Percentiles rank a stretch among this genome's conserved stretches.
These are phyloP conservation scores for Spathaspora hagerdaliae DNA, from an alignment of 805 yeast genomes.

Conservation along the genomic window DNA sequence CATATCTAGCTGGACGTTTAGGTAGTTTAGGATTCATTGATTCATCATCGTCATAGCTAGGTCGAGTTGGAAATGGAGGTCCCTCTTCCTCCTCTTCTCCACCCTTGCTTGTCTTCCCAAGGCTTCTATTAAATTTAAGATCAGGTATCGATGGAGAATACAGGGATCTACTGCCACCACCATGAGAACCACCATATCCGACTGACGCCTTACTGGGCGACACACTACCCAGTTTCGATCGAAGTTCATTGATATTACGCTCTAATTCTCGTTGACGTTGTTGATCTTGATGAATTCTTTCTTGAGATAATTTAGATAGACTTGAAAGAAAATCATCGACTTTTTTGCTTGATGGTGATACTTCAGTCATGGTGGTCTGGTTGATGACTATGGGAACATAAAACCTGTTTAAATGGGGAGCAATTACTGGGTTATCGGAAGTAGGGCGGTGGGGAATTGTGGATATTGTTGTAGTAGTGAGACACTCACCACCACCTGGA, in stretches of 20 bases:
- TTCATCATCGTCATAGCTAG: neutral
- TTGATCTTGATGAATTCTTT: slow-evolving; percentile 29
- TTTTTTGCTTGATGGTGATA: slow-evolving; percentile 27
- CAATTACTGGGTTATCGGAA: too few species aligned
- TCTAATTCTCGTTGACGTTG: slow-evolving; percentile 30
- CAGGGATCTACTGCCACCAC: neutral
- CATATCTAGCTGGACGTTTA: slow-evolving; percentile 2
- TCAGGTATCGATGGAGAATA: slow-evolving; percentile 2
- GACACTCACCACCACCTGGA: too few species aligned
- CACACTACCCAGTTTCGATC: slow-evolving; percentile 16
- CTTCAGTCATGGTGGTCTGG: slow-evolving; percentile 8
- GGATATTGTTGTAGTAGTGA: too few species aligned
- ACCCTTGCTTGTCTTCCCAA: neutral
- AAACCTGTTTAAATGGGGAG: too few species aligned
- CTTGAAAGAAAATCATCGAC: slow-evolving; percentile 37
- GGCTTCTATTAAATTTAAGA: slow-evolving; percentile 6
- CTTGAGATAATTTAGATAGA: slow-evolving; percentile 34
- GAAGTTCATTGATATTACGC: slow-evolving; percentile 26
- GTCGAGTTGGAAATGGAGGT: neutral
- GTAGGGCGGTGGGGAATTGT: too few species aligned
- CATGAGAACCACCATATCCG: neutral
- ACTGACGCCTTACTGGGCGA: slow-evolving; percentile 14
- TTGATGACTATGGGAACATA: too few species aligned
- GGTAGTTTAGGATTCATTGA: neutral
- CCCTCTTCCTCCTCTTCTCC: neutral